Evolutionary conservation across 2,329 filamentous ascomycete genomes (phyloP).

Genomic region (Apiospora pterosperma): DNA sequence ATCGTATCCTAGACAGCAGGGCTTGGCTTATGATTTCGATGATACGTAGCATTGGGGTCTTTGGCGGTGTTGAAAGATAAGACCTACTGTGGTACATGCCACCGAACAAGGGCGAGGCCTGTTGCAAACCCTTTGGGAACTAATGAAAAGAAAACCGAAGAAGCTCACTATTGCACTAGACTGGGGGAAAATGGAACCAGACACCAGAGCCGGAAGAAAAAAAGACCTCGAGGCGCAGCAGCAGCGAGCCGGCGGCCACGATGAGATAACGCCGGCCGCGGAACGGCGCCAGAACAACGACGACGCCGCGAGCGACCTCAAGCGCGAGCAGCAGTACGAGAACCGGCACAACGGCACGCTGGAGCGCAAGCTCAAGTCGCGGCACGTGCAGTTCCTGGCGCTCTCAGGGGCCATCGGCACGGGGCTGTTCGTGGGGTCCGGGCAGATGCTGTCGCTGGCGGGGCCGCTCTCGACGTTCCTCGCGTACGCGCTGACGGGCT

Average conservation of each 20-base stretch:
- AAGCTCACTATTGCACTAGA: too few relatives aligned
- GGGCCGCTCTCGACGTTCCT: conserved; percentile 67
- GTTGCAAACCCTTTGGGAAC: neutral
- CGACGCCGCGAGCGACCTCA: conserved; percentile 16
- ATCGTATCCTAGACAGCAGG: neutral
- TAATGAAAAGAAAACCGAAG: too few relatives aligned
- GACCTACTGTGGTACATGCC: neutral
- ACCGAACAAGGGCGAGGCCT: neutral
- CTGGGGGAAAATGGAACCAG: neutral
- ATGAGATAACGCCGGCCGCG: neutral
- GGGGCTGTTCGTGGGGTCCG: conserved; percentile 69
- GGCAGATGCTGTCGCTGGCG: conserved; percentile 48
- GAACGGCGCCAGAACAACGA: conserved; percentile 9
- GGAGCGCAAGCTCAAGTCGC: conserved; percentile 32
- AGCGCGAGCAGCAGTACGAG: conserved; percentile 12
- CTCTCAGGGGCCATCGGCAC: conserved; percentile 74
- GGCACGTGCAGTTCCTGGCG: conserved; percentile 59
- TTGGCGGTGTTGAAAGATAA: neutral
- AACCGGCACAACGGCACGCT: conserved; percentile 28
- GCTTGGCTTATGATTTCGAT: neutral
- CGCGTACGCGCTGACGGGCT: conserved; percentile 65
- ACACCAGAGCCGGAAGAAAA: neutral
- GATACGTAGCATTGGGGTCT: neutral
- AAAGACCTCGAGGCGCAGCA: neutral
- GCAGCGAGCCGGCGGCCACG: neutral